A percentile compares a stretch with the other conserved stretches of the same genome.
These are phyloP conservation scores for Chrysophaeum taylorii DNA, from an alignment of 352 stramenopile genomes.

Conservation along the genomic window DNA sequence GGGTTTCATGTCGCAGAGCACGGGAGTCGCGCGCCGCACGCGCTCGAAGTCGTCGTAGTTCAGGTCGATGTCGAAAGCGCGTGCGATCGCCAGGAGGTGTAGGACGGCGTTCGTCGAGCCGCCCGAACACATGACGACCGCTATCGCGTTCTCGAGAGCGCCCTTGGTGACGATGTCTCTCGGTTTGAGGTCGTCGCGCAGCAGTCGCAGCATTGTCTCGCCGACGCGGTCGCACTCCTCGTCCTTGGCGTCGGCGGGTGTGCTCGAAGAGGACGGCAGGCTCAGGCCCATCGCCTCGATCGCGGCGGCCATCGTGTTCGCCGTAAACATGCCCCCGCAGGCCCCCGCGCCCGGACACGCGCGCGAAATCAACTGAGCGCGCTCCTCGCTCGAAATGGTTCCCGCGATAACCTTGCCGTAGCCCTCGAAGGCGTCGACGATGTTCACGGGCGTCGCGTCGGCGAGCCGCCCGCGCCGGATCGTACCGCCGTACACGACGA, in stretches of 20 bases:
- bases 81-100: slow-evolving; percentile 74
- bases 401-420: slow-evolving; percentile 73
- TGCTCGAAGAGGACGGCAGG: slow-evolving; percentile 74
- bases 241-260: slow-evolving; percentile 49
- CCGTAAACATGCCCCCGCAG: slow-evolving; percentile 86
- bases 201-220: slow-evolving; percentile 49
- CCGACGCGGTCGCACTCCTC: slow-evolving; percentile 23
- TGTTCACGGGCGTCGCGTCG: slow-evolving; percentile 60
- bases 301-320: slow-evolving; percentile 84
- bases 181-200: slow-evolving; percentile 70
- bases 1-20: slow-evolving; percentile 69
- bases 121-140: slow-evolving; percentile 64
- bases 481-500: slow-evolving; percentile 85
- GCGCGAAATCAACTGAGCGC: slow-evolving; percentile 53
- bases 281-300: slow-evolving; percentile 63
- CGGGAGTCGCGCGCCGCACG: slow-evolving; percentile 54
- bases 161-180: slow-evolving; percentile 66
- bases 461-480: slow-evolving; percentile 41
- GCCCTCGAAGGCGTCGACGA: slow-evolving; percentile 73
- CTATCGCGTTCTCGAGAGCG: slow-evolving; percentile 74
- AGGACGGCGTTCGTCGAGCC: slow-evolving; percentile 75
- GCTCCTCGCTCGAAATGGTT: not conserved
- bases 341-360: slow-evolving; percentile 71
- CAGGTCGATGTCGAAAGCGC: slow-evolving; percentile 55
- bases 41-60: slow-evolving; percentile 70